Conservation (phyloP, 306 rosid species). For the Crataegus laevigata region DNA sequence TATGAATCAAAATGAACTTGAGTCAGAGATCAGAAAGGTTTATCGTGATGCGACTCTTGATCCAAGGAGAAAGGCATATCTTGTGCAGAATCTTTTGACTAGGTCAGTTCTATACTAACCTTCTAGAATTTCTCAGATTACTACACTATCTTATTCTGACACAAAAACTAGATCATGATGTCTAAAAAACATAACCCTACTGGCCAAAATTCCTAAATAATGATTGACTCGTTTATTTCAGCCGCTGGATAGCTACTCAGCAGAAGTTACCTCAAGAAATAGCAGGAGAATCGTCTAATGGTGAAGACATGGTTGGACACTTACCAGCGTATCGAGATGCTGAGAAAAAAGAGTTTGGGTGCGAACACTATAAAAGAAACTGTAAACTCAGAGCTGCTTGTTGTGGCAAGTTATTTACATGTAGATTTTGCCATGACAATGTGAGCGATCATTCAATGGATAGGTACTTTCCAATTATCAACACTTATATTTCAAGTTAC, state of each 20-base stretch:
- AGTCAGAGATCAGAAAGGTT: constrained; percentile 93
- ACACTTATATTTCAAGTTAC: constrained; percentile 4
- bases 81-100: constrained; percentile 98
- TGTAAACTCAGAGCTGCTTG: constrained; percentile 97
- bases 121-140: neutral
- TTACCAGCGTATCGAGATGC: constrained; percentile 61
- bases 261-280: constrained; percentile 74
- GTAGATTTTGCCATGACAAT: constrained; percentile 98
- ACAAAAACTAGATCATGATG: constrained; percentile 5
- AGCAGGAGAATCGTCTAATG: constrained; percentile 53
- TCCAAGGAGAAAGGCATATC: constrained; percentile 97
- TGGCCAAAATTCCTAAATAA: constrained; percentile 20
- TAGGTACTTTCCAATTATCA: constrained; percentile 45
- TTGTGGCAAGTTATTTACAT: constrained; percentile 86
- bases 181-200: constrained; percentile 2
- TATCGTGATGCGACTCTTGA: constrained; percentile 90
- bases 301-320: constrained; percentile 60
- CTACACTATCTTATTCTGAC: constrained; percentile 14
- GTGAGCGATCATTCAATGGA: constrained; percentile 98
- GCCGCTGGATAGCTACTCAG: constrained; percentile 98
- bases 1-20: constrained; percentile 97
- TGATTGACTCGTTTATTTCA: constrained; percentile 27
- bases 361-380: constrained; percentile 98
- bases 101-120: constrained; percentile 43
- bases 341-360: constrained; percentile 69